Evolutionary conservation across 495 filamentous ascomycete genomes (phyloP), one percentile per base, ranked within the genome.

Genomic region (Penicillium paxilli): DNA sequence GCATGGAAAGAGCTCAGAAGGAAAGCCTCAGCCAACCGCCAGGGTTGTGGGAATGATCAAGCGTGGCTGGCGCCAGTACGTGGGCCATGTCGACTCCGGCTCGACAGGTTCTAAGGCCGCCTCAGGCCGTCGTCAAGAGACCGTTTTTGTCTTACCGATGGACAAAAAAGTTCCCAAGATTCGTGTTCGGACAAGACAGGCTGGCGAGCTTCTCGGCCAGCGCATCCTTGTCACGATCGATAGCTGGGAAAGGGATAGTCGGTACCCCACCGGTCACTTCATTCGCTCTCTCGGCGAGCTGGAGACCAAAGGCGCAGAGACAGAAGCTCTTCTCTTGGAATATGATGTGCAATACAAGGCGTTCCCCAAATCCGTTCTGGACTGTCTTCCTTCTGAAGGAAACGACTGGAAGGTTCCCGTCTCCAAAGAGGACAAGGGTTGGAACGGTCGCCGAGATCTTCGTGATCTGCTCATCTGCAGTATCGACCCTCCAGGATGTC

Each of bases 261-360:
- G 94, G 25, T 95, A 98, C 63, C 94, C 94, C 1, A 80, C 88
- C 26, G 94, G 94, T 14, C 94, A 98, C 70, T 96, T 96, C 62
- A 88, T 98, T 30, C 85, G 95, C 47, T 94, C 92, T 8, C 73
- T 98, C 14, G 94, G 94, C 52, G 92, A 97, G 57, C 66, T 98
- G 24, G 94, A 98, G 69, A 92, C 89, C 4, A 97, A 98, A 71
- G 91, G 86, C 8, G 94, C 94, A 5, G 94, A 98, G 70, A 98
- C 94, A 0, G 95, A 98, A 66, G 95, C 95, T 25, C 72, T 98
- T 38, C 77, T 98, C 1, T 80, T 98, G 3, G 94, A 98, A 66
- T 96, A 91, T 63, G 95, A 98, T 66, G 93, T 98, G 22, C 94
- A 98, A 65, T 98, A 98, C 71, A 85, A 93, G 47, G 95, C 94